A percentile compares a stretch with the other conserved stretches of the same genome.
phyloP scores from a whole-genome alignment of 345 rosid species.

The Balakata baccata region DNA sequence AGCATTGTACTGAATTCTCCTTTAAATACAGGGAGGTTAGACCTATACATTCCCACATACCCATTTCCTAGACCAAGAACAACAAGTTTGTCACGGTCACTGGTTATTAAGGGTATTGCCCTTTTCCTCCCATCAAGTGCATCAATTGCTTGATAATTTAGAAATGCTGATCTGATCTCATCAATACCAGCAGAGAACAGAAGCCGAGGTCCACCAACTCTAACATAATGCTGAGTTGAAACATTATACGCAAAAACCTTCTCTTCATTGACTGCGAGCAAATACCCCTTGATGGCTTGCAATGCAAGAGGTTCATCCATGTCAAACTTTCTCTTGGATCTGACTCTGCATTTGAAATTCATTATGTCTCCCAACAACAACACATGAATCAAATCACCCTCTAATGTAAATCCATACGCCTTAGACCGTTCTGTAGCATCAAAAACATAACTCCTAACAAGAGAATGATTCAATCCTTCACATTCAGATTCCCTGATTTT shows the following conservation, averaged over 20 bases:
- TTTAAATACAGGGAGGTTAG: constrained; percentile 59
- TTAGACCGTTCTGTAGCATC: constrained; percentile 84
- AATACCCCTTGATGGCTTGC: constrained; percentile 81
- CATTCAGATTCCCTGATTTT: constrained; percentile 77
- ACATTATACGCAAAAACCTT: constrained; percentile 74
- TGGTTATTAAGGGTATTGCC: constrained; percentile 55
- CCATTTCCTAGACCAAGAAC: constrained; percentile 82
- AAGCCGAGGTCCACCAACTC: constrained; percentile 63
- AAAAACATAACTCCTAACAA: constrained; percentile 59
- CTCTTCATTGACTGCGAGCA: constrained; percentile 56
- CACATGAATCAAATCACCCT: constrained; percentile 78
- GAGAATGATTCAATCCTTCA: constrained; percentile 73
- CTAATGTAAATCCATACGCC: constrained; percentile 84
- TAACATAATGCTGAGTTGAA: constrained; percentile 74
- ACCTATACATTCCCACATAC: constrained; percentile 70
- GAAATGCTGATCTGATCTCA: constrained; percentile 70
- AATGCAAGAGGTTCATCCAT: constrained; percentile 63
- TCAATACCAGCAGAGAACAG: constrained; percentile 72
- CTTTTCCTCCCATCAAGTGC: constrained; percentile 21
- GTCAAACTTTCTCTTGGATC: constrained; percentile 71
- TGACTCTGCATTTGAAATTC: constrained; percentile 91
- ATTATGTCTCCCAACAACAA: constrained; percentile 68
- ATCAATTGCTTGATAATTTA: constrained; percentile 44
- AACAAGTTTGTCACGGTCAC: constrained; percentile 75
- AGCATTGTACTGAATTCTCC: constrained; percentile 68